These are phyloP conservation scores for Cylindrotheca closterium DNA, from an alignment of 108 stramenopile genomes.

Conservation along the genomic window DNA sequence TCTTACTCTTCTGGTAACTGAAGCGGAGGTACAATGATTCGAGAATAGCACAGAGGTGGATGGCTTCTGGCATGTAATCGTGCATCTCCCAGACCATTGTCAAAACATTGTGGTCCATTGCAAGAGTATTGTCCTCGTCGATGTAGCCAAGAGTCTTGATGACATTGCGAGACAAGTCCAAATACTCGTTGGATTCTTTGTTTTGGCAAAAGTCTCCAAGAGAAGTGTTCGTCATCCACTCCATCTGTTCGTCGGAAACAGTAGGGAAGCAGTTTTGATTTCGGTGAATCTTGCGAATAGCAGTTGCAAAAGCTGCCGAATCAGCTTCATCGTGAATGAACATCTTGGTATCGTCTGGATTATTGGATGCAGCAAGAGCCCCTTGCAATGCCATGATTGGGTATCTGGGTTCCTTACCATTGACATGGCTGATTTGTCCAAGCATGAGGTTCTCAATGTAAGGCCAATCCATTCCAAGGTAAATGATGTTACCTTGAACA, in stretches of 20 bases:
- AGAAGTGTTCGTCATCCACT: conserved; percentile 77
- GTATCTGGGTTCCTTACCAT: conserved; percentile 94
- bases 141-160: conserved; percentile 79
- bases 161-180: conserved; percentile 63
- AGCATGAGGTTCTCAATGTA: conserved; percentile 98
- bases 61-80: conserved; percentile 74
- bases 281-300: conserved; percentile 72
- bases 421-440: conserved; percentile 93
- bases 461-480: conserved; percentile 95
- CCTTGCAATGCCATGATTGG: conserved; percentile 91
- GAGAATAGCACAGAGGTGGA: conserved; percentile 73
- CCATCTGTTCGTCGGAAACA: conserved; percentile 76
- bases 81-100: conserved; percentile 87
- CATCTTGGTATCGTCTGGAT: conserved; percentile 71
- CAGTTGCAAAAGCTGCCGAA: conserved; percentile 61
- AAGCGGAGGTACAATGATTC: conserved; percentile 80
- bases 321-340: conserved; percentile 68
- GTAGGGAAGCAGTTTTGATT: conserved; percentile 78
- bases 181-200: conserved; percentile 59
- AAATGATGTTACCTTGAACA: conserved; percentile 98
- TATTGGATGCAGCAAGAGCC: conserved; percentile 85
- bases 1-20: conserved; percentile 87
- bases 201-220: conserved; percentile 84
- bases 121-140: conserved; percentile 63
- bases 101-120: conserved; percentile 88